Conservation (phyloP, 345 rosid species). For the Acer negundo region DNA sequence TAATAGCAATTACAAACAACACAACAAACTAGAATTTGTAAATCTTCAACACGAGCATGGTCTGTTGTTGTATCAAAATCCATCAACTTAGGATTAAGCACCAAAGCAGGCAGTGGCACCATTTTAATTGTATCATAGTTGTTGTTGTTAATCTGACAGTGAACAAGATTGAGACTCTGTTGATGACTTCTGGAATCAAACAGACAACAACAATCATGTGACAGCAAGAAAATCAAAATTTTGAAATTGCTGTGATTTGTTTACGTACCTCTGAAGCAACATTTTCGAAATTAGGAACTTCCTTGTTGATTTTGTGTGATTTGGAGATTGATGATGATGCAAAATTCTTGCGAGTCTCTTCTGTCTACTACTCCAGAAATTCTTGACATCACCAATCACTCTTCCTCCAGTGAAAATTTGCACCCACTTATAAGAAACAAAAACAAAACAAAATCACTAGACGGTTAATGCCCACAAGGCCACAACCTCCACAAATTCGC, state of each 20-base stretch:
- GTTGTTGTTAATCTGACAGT: conserved; percentile 24
- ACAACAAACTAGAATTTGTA: no score
- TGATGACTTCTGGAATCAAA: conserved; percentile 24
- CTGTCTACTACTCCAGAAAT: conserved; percentile 93
- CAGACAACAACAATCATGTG: not conserved
- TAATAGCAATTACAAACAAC: no score
- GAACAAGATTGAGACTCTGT: conserved; percentile 30
- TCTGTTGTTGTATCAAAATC: conserved; percentile 27
- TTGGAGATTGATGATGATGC: conserved; percentile 38
- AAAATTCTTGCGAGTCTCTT: conserved; percentile 79
- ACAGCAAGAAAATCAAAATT: not conserved
- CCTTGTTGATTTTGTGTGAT: conserved; percentile 28
- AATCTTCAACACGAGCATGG: conserved; percentile 4
- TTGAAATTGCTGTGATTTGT: not conserved
- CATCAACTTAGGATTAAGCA: conserved; percentile 37
- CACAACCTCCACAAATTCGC: conserved; percentile 17
- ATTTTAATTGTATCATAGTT: conserved; percentile 18
- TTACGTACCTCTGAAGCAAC: conserved; percentile 31
- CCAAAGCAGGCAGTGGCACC: conserved; percentile 34
- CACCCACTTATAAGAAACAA: conserved; percentile 54
- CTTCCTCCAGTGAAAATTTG: conserved; percentile 87
- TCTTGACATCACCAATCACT: conserved; percentile 92
- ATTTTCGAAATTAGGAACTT: conserved; percentile 21
- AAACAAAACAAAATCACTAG: conserved; percentile 4
- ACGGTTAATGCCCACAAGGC: conserved; percentile 38